These are phyloP conservation scores for Rubia balearica DNA, from an alignment of 305 asterid genomes.

Conservation along the genomic window DNA sequence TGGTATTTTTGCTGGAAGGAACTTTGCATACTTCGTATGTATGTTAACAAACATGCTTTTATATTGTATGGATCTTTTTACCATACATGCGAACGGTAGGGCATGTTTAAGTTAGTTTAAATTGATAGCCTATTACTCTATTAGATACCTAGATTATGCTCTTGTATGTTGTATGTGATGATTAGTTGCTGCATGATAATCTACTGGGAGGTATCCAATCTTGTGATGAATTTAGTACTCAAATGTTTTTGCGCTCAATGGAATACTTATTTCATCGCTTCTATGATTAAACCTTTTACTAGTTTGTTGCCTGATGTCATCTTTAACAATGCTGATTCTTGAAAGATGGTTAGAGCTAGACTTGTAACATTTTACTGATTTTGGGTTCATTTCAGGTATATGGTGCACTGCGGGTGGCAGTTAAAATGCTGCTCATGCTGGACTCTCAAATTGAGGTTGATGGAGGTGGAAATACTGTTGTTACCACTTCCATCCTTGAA, in stretches of 20 bases:
- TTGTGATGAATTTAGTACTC: not conserved
- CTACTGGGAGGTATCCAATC: not conserved
- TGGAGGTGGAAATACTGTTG: slow-evolving; percentile 72
- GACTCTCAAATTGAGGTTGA: slow-evolving; percentile 79
- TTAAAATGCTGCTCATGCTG: slow-evolving; percentile 95
- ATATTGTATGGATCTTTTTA: not conserved
- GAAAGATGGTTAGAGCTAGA: not conserved
- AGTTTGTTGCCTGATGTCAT: not conserved
- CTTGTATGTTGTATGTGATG: not conserved
- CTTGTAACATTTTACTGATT: not conserved
- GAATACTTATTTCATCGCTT: not conserved
- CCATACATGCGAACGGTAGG: not conserved
- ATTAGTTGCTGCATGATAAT: not conserved
- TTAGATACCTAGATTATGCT: not conserved
- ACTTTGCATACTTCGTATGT: not conserved
- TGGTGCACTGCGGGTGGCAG: slow-evolving; percentile 88
- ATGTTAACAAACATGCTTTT: too few species aligned
- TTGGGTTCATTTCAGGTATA: slow-evolving; percentile 50
- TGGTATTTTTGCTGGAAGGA: not conserved
- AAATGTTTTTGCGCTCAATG: not conserved
- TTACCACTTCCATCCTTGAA: slow-evolving; percentile 83
- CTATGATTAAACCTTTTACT: not conserved
- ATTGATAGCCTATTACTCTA: not conserved
- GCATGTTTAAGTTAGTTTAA: not conserved
- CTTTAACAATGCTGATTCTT: not conserved